Evolutionary conservation across 2,329 filamentous ascomycete species (phyloP).

Genomic region (Phyllosticta citriasiana): DNA sequence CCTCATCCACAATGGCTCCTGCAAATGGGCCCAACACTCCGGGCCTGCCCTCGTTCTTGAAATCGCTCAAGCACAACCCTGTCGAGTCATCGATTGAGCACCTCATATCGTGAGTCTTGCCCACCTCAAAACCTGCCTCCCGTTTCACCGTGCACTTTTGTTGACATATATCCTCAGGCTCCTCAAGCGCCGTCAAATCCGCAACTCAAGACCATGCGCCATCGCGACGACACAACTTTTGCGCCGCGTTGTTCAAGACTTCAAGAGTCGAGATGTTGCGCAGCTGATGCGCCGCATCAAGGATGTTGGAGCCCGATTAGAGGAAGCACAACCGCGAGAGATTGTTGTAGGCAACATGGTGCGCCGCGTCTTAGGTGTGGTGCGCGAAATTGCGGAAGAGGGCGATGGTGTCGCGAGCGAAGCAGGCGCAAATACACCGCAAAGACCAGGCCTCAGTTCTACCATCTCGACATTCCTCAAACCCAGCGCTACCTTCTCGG

Average conservation of each 20-base stretch:
- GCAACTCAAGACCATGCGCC: constrained; percentile 77
- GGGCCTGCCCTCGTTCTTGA: constrained; percentile 67
- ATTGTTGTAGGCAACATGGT: constrained; percentile 93
- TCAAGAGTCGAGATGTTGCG: constrained; percentile 66
- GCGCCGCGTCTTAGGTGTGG: constrained; percentile 76
- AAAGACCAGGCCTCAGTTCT: constrained; percentile 28
- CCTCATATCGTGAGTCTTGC: constrained; percentile 61
- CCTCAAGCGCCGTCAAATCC: constrained; percentile 83
- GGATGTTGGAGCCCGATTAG: constrained; percentile 65
- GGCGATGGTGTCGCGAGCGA: constrained; percentile 60
- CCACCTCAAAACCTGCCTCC: constrained; percentile 3
- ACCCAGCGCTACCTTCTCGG: constrained; percentile 29
- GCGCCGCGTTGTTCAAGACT: constrained; percentile 72
- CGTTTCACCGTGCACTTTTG: background rate
- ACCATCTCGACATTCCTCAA: constrained; percentile 38
- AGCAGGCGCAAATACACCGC: constrained; percentile 40
- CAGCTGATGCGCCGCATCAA: constrained; percentile 73
- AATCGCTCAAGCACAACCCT: constrained; percentile 62
- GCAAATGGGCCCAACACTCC: constrained; percentile 53
- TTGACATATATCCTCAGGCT: constrained; percentile 40
- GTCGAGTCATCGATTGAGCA: constrained; percentile 77
- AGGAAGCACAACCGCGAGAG: constrained; percentile 78
- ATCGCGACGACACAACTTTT: constrained; percentile 85
- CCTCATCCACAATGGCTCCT: constrained; percentile 44
- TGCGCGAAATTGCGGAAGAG: constrained; percentile 82